phyloP scores from a whole-genome alignment of 208 protist genomes.

The Porcisia deanei region DNA sequence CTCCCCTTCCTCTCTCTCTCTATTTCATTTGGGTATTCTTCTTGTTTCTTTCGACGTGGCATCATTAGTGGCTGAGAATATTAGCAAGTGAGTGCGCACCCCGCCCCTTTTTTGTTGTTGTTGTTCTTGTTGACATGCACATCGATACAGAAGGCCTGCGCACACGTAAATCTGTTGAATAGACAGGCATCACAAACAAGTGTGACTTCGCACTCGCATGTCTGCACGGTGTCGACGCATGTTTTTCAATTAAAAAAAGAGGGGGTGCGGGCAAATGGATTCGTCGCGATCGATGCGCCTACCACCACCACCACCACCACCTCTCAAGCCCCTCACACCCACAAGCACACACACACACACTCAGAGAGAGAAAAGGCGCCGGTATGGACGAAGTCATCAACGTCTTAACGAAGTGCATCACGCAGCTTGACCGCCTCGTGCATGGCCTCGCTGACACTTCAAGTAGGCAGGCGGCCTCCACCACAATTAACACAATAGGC shows the following conservation, averaged over 20 bases:
- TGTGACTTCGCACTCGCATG: not conserved
- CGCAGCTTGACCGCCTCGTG: not conserved
- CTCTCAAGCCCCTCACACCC: not conserved
- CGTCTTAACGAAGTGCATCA: constrained; percentile 6
- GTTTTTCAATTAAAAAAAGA: not conserved
- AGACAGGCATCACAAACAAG: not conserved
- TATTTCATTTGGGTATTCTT: not conserved
- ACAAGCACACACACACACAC: not conserved
- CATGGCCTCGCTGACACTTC: constrained; percentile 1
- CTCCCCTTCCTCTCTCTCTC: not conserved
- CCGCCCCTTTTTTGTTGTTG: not conserved
- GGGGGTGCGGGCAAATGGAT: not conserved
- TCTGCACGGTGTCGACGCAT: not conserved
- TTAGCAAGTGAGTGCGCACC: not conserved
- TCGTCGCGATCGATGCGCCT: not conserved
- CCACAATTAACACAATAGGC: not conserved
- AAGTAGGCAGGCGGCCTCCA: not conserved
- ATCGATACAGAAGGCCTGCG: not conserved
- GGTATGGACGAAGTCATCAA: constrained; percentile 8
- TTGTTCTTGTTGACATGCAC: not conserved
- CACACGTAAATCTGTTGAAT: not conserved
- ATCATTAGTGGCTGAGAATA: not conserved
- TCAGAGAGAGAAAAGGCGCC: constrained; percentile 5
- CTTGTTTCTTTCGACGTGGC: not conserved
- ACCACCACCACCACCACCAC: not conserved